Percentiles rank a stretch among this genome's conserved stretches.
These are phyloP conservation scores for Blastocystis sp. DNA, from an alignment of 352 stramenopile genomes.

Conservation along the genomic window DNA sequence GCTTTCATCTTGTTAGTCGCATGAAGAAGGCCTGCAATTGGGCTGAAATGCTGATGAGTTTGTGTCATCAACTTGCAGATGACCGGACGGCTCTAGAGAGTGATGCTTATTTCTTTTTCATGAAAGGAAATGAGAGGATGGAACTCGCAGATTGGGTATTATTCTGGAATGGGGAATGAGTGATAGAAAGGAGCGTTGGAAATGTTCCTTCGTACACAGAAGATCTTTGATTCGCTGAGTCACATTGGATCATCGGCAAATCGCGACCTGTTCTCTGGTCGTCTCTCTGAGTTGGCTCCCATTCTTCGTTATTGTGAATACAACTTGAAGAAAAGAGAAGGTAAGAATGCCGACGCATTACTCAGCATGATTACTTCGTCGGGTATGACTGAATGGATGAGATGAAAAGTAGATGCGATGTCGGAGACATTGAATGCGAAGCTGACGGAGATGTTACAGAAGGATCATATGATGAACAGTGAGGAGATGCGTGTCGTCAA, in stretches of 20 bases:
- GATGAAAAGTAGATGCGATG: neutral
- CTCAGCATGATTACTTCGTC: neutral
- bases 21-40: constrained; percentile 30
- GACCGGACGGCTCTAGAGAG: constrained; percentile 19
- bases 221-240: constrained; percentile 43
- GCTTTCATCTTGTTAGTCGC: constrained; percentile 39
- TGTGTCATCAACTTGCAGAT: constrained; percentile 17
- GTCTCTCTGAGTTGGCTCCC: constrained; percentile 1
- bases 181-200: constrained; percentile 1
- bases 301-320: constrained; percentile 58
- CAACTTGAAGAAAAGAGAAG: constrained; percentile 29
- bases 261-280: neutral
- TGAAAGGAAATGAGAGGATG: constrained; percentile 40
- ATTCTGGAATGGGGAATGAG: neutral
- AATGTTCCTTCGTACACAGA: constrained; percentile 28
- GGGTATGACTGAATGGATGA: neutral
- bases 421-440: neutral
- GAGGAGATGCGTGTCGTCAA: neutral
- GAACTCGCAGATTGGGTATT: constrained; percentile 7
- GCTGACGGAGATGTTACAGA: neutral
- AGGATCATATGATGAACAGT: neutral
- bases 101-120: constrained; percentile 35
- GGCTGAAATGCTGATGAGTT: neutral
- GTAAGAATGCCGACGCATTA: constrained; percentile 5
- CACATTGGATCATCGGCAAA: constrained; percentile 18